Conservation (phyloP, 306 rosid genomes). For the Oemleria cerasiformis region DNA sequence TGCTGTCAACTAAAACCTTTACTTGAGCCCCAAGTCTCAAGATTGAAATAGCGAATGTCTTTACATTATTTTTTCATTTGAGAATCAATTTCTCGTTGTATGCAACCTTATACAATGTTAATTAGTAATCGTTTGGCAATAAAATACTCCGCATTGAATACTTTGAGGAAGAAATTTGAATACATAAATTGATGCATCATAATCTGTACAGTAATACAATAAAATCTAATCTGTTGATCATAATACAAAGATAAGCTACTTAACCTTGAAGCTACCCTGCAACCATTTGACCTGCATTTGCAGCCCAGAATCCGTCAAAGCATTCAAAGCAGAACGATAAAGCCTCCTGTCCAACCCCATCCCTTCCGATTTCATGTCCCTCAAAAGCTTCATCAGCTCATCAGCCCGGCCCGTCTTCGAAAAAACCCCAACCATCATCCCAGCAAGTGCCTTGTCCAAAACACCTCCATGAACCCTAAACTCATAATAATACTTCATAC, state of each 20-base stretch:
- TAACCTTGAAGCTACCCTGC: constrained; percentile 36
- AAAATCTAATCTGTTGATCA: no score
- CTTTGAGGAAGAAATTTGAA: background rate
- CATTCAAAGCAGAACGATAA: constrained; percentile 58
- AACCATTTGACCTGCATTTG: constrained; percentile 56
- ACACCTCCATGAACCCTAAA: constrained; percentile 56
- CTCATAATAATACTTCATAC: constrained; percentile 45
- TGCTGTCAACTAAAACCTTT: constrained; percentile 20
- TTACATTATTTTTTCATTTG: background rate
- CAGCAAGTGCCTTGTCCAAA: constrained; percentile 67
- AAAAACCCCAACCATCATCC: constrained; percentile 69
- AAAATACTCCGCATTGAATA: background rate
- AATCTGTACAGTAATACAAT: constrained; percentile 1
- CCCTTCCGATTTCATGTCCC: constrained; percentile 66
- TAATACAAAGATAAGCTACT: background rate
- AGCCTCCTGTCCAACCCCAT: constrained; percentile 57
- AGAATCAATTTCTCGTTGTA: background rate
- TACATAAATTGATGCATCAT: no score
- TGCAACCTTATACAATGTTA: background rate
- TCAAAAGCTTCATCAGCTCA: constrained; percentile 59
- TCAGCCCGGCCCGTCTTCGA: constrained; percentile 48
- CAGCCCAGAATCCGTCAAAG: constrained; percentile 68
- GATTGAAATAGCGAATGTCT: background rate
- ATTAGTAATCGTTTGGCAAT: background rate
- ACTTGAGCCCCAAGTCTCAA: background rate